Evolutionary conservation across 129 eudicot genomes (phyloP).

Genomic region (Chrysanthemum makinoi): DNA sequence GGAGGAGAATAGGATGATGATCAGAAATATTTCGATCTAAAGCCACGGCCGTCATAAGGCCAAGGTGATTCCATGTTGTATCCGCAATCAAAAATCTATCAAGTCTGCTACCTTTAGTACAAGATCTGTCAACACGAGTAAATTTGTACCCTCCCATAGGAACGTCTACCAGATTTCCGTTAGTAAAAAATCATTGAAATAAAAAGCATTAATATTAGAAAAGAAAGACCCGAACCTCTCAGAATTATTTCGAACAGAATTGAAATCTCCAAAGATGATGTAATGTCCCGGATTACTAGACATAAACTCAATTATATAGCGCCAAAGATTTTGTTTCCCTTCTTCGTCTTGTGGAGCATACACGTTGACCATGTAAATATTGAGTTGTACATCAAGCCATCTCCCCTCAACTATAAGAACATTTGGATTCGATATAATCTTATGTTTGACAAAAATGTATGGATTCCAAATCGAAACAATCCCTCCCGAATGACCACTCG

Average conservation of each 20-base stretch:
- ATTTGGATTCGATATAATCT: not conserved
- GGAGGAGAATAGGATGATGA: not conserved
- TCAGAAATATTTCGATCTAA: not conserved
- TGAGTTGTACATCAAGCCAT: not conserved
- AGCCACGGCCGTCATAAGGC: not conserved
- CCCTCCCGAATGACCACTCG: not conserved
- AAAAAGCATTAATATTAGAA: not conserved
- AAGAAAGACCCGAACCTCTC: not conserved
- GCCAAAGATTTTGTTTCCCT: not conserved
- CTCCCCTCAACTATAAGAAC: not conserved
- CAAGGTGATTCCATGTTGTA: not conserved
- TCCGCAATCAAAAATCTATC: not conserved
- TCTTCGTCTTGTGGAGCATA: not conserved
- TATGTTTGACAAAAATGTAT: not conserved
- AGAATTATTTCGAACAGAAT: not conserved
- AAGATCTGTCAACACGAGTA: not conserved
- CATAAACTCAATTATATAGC: not conserved
- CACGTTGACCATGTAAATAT: not conserved
- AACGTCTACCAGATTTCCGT: not conserved
- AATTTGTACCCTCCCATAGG: not conserved
- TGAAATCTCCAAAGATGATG: not conserved
- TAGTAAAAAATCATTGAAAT: not conserved
- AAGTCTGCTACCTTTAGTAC: not conserved
- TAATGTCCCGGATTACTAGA: not conserved
- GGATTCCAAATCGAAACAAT: not conserved